Base-by-base conservation (phyloP, 2,329 filamentous ascomycete species). In the Elsinoe fawcettii region DNA sequence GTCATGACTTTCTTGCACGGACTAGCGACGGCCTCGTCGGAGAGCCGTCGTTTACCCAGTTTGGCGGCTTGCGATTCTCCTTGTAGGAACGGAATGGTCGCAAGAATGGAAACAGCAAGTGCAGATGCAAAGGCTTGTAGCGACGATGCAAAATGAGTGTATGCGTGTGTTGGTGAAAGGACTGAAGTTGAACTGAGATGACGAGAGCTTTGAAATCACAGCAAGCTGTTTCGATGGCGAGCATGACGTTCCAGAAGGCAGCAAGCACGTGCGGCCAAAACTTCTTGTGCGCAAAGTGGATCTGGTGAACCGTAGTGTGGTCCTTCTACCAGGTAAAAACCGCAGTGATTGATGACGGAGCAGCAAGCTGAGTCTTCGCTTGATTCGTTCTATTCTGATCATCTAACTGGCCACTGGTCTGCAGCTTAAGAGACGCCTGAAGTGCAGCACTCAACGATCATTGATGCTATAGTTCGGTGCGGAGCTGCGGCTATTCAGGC, bases 1-100 rank as follows among this genome's bases (percentile, higher is more conserved):
- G 70, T 75, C 76, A 79, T 79, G 69, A 74, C 73, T 70, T 77
- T 78, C 70, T 80, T 80, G 62, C 75, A 71, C 63, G 74, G 74
- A 66, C 69, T 73, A 71, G 72, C 69, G 65, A 64, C 64, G 68
- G 73, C 70, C 67, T 70, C 74, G 66, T 68, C 68, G 64, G 77
- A 77, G 66, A 75, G 73, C 70, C 77, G 78, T 66, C 77, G 75
- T 70, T 79, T 79, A 69, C 72, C 75, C 72, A 73, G 74, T 71
- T 75, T 77, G 68, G 49, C 65, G 61, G 59, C 56, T 56, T 43
- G 51, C 32, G 30, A 37, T n/a, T 43, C 54, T 49, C 23, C 39
- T 22, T 37, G 54, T 20, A 32, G 43, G 23, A 25, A 18, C 18
- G 27, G 25, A 56, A 34, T 49, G 14, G 54, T 34, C 49, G 11